phyloP scores from a whole-genome alignment of 345 rosid species.

The Limnanthes douglasii region DNA sequence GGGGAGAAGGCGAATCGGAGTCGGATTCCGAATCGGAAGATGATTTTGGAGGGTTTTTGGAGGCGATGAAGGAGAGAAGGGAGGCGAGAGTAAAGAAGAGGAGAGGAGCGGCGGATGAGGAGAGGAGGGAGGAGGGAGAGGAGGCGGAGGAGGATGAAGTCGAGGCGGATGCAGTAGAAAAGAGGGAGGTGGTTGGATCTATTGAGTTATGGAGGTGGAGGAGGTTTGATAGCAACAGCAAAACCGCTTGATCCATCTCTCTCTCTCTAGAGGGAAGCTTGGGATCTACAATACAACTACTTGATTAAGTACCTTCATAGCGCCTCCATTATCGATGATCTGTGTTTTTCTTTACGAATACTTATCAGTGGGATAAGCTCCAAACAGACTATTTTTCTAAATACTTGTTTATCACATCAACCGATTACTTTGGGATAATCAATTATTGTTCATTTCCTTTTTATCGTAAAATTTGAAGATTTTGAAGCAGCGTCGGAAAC shows the following conservation, averaged over 20 bases:
- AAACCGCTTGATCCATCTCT: conserved; percentile 75
- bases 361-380: too few relatives aligned
- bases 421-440: too few relatives aligned
- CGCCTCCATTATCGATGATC: too few relatives aligned
- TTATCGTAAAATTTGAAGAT: too few relatives aligned
- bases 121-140: conserved; percentile 28
- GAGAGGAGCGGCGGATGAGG: conserved; percentile 41
- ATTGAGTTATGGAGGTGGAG: conserved; percentile 83
- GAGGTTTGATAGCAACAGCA: conserved; percentile 79
- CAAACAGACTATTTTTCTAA: too few relatives aligned
- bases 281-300: too few relatives aligned
- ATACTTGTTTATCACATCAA: too few relatives aligned
- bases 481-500: too few relatives aligned
- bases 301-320: too few relatives aligned
- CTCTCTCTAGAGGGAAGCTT: too few relatives aligned
- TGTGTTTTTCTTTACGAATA: too few relatives aligned
- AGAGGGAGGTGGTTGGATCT: conserved; percentile 53
- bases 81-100: conserved; percentile 46
- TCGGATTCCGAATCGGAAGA: conserved; percentile 13
- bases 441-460: too few relatives aligned
- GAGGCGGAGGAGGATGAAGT: conserved; percentile 24
- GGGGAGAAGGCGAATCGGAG: conserved; percentile 22
- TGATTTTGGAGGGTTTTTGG: conserved; percentile 17
- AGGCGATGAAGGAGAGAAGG: conserved; percentile 35
- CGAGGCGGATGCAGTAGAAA: conserved; percentile 33